These are phyloP conservation scores for Coprinellus micaceus DNA, from an alignment of 768 basidiomycete genomes.

Conservation along the genomic window DNA sequence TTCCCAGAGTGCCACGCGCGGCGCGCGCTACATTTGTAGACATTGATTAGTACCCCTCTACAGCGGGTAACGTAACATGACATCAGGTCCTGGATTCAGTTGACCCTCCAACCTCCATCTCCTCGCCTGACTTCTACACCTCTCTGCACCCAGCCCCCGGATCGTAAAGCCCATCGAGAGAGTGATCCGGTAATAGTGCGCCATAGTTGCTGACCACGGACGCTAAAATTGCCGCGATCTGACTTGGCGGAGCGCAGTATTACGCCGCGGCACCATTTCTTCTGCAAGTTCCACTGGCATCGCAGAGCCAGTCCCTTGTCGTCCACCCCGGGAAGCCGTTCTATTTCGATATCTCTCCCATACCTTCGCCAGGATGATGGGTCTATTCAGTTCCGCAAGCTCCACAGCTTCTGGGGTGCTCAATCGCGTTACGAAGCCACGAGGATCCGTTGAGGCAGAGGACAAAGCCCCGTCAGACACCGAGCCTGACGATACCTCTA, in stretches of 20 bases:
- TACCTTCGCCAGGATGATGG: slow-evolving; percentile 56
- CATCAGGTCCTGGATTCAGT: slow-evolving; percentile 4
- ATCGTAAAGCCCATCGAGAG: not conserved
- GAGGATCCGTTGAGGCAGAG: slow-evolving; percentile 57
- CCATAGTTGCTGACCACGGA: not conserved
- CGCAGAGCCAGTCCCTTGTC: not conserved
- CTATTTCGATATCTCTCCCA: not conserved
- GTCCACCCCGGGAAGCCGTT: not conserved
- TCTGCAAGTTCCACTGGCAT: slow-evolving; percentile 4
- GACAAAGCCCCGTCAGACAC: slow-evolving; percentile 78
- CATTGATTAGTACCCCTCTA: not conserved
- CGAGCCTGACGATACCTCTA: slow-evolving; percentile 85
- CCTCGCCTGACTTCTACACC: not conserved
- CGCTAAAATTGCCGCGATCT: not conserved
- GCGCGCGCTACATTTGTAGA: too few species aligned
- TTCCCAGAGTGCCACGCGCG: slow-evolving; percentile 16
- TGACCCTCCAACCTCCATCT: too few species aligned
- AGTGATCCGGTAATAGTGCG: slow-evolving; percentile 5
- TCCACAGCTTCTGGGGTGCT: slow-evolving; percentile 57
- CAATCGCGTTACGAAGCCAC: slow-evolving; percentile 54
- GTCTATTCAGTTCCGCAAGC: slow-evolving; percentile 51
- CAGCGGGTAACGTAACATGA: slow-evolving; percentile 14
- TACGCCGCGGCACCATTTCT: not conserved
- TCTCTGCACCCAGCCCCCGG: not conserved
- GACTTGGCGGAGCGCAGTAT: not conserved